A percentile compares a stretch with the other conserved stretches of the same genome.
Conservation (phyloP, 768 basidiomycete genomes). For the Hebeloma cylindrosporum region DNA sequence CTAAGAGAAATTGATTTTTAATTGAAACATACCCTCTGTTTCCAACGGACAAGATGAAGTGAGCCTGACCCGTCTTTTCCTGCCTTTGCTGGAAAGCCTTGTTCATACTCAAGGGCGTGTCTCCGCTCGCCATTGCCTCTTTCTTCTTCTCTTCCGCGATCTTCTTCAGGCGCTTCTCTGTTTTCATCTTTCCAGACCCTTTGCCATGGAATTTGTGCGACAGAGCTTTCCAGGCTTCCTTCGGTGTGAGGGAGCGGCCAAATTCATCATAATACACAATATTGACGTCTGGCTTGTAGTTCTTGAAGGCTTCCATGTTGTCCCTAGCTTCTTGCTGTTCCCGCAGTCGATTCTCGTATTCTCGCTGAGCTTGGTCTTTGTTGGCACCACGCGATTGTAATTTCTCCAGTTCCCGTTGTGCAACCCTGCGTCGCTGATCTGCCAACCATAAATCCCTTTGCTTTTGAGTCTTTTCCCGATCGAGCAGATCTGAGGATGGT, state of each 20-base stretch:
- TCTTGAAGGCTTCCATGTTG: slow-evolving; percentile 78
- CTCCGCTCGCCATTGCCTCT: slow-evolving; percentile 90
- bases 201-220: slow-evolving; percentile 99
- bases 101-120: slow-evolving; percentile 95
- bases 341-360: slow-evolving; percentile 89
- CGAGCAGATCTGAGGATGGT: slow-evolving; percentile 58
- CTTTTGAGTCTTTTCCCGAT: slow-evolving; percentile 80
- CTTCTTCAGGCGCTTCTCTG: slow-evolving; percentile 93
- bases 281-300: slow-evolving; percentile 96
- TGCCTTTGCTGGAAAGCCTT: slow-evolving; percentile 91
- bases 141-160: slow-evolving; percentile 98
- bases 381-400: slow-evolving; percentile 74
- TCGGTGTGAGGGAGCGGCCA: slow-evolving; percentile 81
- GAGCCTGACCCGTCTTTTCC: slow-evolving; percentile 92
- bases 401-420: slow-evolving; percentile 79
- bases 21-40: slow-evolving; percentile 72
- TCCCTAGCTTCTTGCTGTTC: slow-evolving; percentile 91
- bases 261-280: slow-evolving; percentile 97
- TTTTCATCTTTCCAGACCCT: slow-evolving; percentile 95
- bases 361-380: slow-evolving; percentile 91
- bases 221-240: slow-evolving; percentile 98
- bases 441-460: slow-evolving; percentile 91
- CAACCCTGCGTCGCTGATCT: slow-evolving; percentile 72
- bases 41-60: slow-evolving; percentile 93
- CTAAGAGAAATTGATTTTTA: slow-evolving; percentile 1